A percentile compares a stretch with the other conserved stretches of the same genome.
Conservation (phyloP, 225 moss, liverwort and hornwort species). For the Polytrichum formosum region DNA sequence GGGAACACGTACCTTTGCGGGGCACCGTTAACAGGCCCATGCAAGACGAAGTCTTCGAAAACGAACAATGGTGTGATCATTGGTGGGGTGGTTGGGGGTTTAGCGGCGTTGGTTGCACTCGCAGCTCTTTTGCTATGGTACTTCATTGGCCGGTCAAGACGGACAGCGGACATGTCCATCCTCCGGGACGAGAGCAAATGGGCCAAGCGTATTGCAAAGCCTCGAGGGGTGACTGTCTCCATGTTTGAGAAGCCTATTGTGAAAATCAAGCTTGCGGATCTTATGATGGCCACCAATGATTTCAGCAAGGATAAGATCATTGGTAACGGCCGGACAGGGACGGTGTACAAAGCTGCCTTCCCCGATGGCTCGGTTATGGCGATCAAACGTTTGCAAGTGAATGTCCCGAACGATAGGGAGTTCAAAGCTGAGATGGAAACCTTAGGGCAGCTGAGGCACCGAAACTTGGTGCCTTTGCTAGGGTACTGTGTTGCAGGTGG, state of each 20-base stretch:
- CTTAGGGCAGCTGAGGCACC: slow-evolving; percentile 68
- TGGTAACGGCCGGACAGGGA: slow-evolving; percentile 58
- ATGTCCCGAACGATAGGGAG: slow-evolving; percentile 58
- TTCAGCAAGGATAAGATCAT: slow-evolving; percentile 64
- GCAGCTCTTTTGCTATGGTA: slow-evolving; percentile 19
- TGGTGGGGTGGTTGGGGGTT: slow-evolving; percentile 19
- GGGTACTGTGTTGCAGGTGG: slow-evolving; percentile 76
- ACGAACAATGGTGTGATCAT: slow-evolving; percentile 20
- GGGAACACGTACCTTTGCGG: slow-evolving; percentile 48
- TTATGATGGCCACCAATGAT: slow-evolving; percentile 71
- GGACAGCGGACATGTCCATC: background rate
- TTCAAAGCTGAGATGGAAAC: slow-evolving; percentile 88
- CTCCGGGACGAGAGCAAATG: slow-evolving; percentile 50
- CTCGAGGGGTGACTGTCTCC: slow-evolving; percentile 56
- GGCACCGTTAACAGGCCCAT: slow-evolving; percentile 16
- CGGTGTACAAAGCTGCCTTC: slow-evolving; percentile 68
- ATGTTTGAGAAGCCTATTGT: slow-evolving; percentile 82
- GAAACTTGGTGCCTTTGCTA: slow-evolving; percentile 73
- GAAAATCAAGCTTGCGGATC: slow-evolving; percentile 57
- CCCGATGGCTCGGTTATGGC: slow-evolving; percentile 59
- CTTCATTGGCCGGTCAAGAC: slow-evolving; percentile 4
- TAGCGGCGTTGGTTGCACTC: background rate
- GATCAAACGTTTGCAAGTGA: slow-evolving; percentile 70
- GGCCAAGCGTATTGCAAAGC: slow-evolving; percentile 61
- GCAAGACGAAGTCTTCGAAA: slow-evolving; percentile 3